Conservation (phyloP, 176 grass and related monocot genomes). For the Melocanna baccifera region DNA sequence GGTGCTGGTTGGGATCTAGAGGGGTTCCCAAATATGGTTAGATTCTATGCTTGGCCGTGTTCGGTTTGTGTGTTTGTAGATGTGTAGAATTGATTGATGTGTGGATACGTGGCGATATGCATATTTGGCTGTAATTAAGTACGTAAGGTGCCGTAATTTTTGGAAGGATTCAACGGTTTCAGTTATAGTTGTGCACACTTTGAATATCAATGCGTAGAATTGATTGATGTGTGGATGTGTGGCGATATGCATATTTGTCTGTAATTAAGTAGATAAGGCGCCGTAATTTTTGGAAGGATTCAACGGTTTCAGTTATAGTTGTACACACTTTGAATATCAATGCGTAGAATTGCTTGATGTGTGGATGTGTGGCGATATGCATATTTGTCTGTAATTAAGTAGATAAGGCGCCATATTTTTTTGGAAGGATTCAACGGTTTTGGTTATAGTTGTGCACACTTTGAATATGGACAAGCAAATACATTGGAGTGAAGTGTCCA, state of each 20-base stretch:
- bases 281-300: not conserved
- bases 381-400: slow-evolving; percentile 21
- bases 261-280: not conserved
- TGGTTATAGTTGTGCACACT: not conserved
- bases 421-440: not conserved
- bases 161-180: not conserved
- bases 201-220: not conserved
- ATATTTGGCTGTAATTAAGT: slow-evolving; percentile 26
- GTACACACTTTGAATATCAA: slow-evolving; percentile 1
- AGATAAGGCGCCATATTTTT: not conserved
- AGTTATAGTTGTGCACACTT: not conserved
- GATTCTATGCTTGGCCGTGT: slow-evolving; percentile 7
- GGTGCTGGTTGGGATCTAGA: not conserved
- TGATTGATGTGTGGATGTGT: not conserved
- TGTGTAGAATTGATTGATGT: not conserved
- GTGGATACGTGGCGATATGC: not conserved
- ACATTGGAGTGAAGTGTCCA: not conserved
- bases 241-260: slow-evolving; percentile 4
- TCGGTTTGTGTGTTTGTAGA: not conserved
- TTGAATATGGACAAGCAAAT: not conserved
- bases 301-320: not conserved
- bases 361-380: not conserved
- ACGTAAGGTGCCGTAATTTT: not conserved
- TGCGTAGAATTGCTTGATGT: not conserved
- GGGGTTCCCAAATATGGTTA: not conserved